phyloP scores from a whole-genome alignment of 345 rosid genomes.

The Acer campestre region DNA sequence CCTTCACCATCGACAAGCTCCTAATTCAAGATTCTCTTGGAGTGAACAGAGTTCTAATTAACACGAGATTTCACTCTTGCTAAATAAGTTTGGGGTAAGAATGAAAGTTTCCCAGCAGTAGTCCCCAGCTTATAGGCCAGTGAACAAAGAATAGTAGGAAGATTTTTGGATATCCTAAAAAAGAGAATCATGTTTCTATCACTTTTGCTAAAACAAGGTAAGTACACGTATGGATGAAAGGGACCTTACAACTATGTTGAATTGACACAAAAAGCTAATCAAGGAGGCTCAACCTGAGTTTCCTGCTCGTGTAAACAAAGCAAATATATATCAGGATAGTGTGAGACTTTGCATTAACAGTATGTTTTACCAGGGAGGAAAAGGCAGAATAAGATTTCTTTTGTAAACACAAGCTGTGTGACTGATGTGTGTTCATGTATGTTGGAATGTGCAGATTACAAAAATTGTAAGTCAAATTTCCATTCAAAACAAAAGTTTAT shows the following conservation, averaged over 20 bases:
- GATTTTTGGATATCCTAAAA: background rate
- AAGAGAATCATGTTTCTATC: background rate
- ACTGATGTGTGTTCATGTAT: background rate
- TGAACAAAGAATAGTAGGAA: background rate
- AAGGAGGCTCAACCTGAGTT: background rate
- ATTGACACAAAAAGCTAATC: constrained; percentile 1
- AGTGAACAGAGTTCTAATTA: background rate
- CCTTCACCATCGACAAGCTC: background rate
- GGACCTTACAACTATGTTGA: background rate
- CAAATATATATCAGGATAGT: background rate
- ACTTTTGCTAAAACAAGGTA: background rate
- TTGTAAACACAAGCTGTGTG: background rate
- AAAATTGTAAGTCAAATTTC: background rate
- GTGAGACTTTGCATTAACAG: background rate
- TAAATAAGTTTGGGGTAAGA: background rate
- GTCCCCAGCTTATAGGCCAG: background rate
- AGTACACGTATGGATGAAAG: background rate
- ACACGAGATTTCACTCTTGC: too few species aligned
- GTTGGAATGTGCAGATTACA: background rate
- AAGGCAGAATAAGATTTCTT: background rate
- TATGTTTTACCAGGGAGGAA: background rate
- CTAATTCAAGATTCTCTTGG: background rate
- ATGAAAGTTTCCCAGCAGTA: background rate
- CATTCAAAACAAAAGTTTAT: background rate
- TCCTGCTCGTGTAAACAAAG: background rate